These are phyloP conservation scores for Gynandropsis gynandra DNA, from an alignment of 345 rosid species.

Conservation along the genomic window DNA sequence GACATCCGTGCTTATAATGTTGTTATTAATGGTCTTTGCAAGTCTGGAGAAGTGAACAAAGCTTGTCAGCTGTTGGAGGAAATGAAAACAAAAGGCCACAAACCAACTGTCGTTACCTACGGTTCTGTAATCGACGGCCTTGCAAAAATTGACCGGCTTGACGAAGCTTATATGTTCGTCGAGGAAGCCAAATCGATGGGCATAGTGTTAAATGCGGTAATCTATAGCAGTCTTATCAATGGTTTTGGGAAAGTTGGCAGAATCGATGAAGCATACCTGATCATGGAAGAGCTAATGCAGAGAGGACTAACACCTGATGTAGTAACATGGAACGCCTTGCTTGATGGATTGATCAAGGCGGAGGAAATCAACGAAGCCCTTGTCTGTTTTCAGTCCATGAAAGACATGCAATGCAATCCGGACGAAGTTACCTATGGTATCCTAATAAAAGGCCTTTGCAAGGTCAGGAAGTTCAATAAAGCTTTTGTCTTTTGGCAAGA, in stretches of 20 bases:
- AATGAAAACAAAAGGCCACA: constrained; percentile 75
- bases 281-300: constrained; percentile 94
- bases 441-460: constrained; percentile 82
- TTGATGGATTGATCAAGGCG: constrained; percentile 82
- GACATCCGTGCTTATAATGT: constrained; percentile 83
- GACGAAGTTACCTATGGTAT: constrained; percentile 73
- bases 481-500: constrained; percentile 99
- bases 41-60: constrained; percentile 85
- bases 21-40: constrained; percentile 87
- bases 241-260: constrained; percentile 98
- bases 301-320: constrained; percentile 76
- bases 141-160: constrained; percentile 87
- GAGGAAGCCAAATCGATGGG: constrained; percentile 90
- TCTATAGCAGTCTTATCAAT: constrained; percentile 82
- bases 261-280: constrained; percentile 90
- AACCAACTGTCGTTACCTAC: constrained; percentile 83
- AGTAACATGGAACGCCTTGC: constrained; percentile 92
- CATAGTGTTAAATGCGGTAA: constrained; percentile 62
- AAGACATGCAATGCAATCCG: constrained; percentile 64
- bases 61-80: constrained; percentile 90
- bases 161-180: constrained; percentile 94
- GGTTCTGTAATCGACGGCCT: constrained; percentile 89
- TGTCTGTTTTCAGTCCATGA: constrained; percentile 77
- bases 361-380: constrained; percentile 88
- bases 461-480: constrained; percentile 79